Conservation (phyloP, 495 filamentous ascomycete species). For the Xylaria castorea region DNA sequence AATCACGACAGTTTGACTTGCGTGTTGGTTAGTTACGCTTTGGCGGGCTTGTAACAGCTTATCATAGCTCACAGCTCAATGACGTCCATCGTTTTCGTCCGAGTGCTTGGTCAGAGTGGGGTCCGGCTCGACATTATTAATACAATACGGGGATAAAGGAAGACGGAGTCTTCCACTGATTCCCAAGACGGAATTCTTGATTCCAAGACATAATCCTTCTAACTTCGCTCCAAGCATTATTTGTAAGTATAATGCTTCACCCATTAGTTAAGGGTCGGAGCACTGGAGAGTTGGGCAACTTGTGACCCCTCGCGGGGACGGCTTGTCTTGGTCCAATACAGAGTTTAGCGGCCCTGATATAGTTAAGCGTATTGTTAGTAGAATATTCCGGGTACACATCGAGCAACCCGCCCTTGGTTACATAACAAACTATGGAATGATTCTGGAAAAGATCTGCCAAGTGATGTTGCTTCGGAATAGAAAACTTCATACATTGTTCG, state of each 20-base stretch:
- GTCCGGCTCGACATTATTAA: conserved; percentile 23
- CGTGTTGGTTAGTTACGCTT: neutral
- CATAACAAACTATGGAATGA: neutral
- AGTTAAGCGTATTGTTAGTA: neutral
- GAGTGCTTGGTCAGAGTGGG: conserved; percentile 22
- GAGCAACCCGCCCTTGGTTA: neutral
- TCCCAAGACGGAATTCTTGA: no score
- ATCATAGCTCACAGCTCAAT: conserved; percentile 1
- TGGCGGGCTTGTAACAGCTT: neutral
- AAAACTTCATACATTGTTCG: conserved; percentile 13
- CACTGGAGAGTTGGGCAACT: neutral
- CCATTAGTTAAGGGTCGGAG: neutral
- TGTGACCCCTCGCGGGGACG: neutral
- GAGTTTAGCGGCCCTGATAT: neutral
- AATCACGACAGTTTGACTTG: neutral
- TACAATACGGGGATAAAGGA: neutral
- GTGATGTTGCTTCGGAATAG: neutral
- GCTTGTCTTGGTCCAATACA: neutral
- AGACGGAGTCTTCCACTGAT: neutral
- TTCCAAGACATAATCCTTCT: no score
- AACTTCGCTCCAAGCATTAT: neutral
- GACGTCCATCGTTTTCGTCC: neutral
- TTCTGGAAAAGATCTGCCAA: neutral
- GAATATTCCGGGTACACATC: neutral
- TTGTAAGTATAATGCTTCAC: conserved; percentile 1